Base-by-base conservation (phyloP, 371 early-diverging fungal species). In the Blakeslea trispora region DNA sequence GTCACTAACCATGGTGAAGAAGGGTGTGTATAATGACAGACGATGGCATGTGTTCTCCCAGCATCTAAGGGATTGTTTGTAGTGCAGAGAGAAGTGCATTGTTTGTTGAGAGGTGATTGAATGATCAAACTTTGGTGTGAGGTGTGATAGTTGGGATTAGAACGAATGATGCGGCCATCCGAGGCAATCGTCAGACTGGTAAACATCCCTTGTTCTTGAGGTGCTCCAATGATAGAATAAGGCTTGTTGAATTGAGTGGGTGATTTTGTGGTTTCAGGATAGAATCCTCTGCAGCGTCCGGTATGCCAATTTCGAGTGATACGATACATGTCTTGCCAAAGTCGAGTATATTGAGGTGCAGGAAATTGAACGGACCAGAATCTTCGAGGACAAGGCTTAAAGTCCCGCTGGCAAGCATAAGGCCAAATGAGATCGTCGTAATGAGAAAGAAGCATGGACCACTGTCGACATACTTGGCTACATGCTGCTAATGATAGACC, bases 261-360 rank as follows among this genome's bases (percentile, higher is more conserved):
- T 14, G 19, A 0, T 11, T n/a, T 31, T 17, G 53, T 31, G 6
- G 71, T 55, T 0, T 37, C 17, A 13, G 81, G 77, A 45, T 74
- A 78, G 37, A 72, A 79, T 5, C 71, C 81, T 21, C 54, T 53
- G 23, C 73, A 73, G 32, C 69, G 61, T 1, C 81, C 81, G 2
- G 45, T 68, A 42, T 77, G 75, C 84, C 84, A 84, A 53, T 82
- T 81, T n/a, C 63, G 61, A 2, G 77, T 80, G 44, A 74, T 66
- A 14, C 79, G 69, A 45, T 84, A 84, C 60, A 82, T 69, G 43
- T 76, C 79, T 47, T 74, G 76, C 82, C 82, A 82, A 11, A 53
- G 57, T n/a, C 50, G 37, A 6, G 58, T 42, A 4, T 34, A 35
- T n/a, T 14, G n/a, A 11, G 50, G 65, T 10, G 11, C 19, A 9